Base-by-base conservation (phyloP, 2,329 filamentous ascomycete genomes). In the Penicillium crustosum region DNA sequence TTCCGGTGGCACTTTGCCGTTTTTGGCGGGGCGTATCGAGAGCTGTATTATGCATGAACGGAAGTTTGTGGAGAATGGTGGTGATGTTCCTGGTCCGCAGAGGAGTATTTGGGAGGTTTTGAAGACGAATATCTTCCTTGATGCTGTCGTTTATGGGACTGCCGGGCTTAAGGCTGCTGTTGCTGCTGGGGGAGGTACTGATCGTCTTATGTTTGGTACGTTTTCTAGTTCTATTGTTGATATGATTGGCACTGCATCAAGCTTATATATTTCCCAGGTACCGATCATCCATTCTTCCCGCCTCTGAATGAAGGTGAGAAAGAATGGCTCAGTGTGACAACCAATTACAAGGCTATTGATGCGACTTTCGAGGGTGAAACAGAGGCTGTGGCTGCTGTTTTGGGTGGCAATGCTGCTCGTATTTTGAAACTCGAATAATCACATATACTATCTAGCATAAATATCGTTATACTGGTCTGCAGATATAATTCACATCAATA, bases 11-110 rank as follows among this genome's bases (percentile, higher is more conserved):
- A 93, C 92, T 0, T 78, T 97, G 48, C 93, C 93, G 0, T 96
- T 96, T 73, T 79, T 97, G 2, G 93, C 92, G 0, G 93, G 93
- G 0, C 81, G 93, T 29, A 91, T 96, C 51, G 91, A 96, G 76
- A 93, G 89, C 70, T 96, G 92, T 70, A 86, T 96, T 53, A 74
- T 86, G 57, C 93, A 96, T 76, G 92, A 96, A 69, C 88, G 85
- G 0, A 86, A 91, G 69, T 81, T 95, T 39, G 84, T 88, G 55
- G 79, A 81, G 1, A 82, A 86, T 59, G 88, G 87, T 10, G 87
- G 58, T 68, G 83, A 70, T 83, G 57, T 86, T 80, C 85, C 75
- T 81, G 78, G 81, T 79, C 78, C 89, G 36, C 78, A 78, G 65
- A 77, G 82, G 54, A 80, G 79, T 54, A 74, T 89, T 0, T 88